A percentile compares a stretch with the other conserved stretches of the same genome.
Conservation (phyloP, 2,329 filamentous ascomycete species). For the Hymenoscyphus fraxineus region DNA sequence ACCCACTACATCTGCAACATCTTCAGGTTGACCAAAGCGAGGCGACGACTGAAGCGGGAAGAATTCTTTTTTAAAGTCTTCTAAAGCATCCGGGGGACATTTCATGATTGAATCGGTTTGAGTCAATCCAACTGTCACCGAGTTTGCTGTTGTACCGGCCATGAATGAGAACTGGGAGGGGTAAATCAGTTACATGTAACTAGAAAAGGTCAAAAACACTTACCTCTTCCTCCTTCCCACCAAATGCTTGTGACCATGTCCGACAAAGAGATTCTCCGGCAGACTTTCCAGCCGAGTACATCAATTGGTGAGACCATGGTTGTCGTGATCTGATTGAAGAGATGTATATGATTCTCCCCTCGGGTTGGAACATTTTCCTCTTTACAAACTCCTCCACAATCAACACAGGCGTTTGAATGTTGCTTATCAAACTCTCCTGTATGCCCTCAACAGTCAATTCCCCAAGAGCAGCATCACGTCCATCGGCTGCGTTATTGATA, state of each 20-base stretch:
- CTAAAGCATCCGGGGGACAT: slow-evolving; percentile 34
- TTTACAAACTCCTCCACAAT: slow-evolving; percentile 38
- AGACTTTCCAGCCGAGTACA: slow-evolving; percentile 37
- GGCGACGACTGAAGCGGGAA: slow-evolving; percentile 36
- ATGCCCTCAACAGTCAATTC: slow-evolving; percentile 31
- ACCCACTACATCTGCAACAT: slow-evolving; percentile 37
- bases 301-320: slow-evolving; percentile 36
- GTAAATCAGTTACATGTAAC: slow-evolving; percentile 6
- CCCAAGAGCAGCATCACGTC: slow-evolving; percentile 32
- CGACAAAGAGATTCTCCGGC: slow-evolving; percentile 37
- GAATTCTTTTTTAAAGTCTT: slow-evolving; percentile 35
- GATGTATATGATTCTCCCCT: slow-evolving; percentile 38
- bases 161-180: slow-evolving; percentile 33
- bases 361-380: slow-evolving; percentile 32
- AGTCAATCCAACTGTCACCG: slow-evolving; percentile 35
- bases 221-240: slow-evolving; percentile 35
- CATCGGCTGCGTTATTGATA: slow-evolving; percentile 35
- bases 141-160: slow-evolving; percentile 37
- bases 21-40: slow-evolving; percentile 35
- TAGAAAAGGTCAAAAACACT: not conserved
- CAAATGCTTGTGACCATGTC: slow-evolving; percentile 38
- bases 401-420: slow-evolving; percentile 36
- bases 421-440: slow-evolving; percentile 35
- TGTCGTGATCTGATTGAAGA: slow-evolving; percentile 35
- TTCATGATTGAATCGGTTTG: slow-evolving; percentile 36